These are phyloP conservation scores for Tricholoma sp. DNA, from an alignment of 768 basidiomycete species.

Conservation along the genomic window DNA sequence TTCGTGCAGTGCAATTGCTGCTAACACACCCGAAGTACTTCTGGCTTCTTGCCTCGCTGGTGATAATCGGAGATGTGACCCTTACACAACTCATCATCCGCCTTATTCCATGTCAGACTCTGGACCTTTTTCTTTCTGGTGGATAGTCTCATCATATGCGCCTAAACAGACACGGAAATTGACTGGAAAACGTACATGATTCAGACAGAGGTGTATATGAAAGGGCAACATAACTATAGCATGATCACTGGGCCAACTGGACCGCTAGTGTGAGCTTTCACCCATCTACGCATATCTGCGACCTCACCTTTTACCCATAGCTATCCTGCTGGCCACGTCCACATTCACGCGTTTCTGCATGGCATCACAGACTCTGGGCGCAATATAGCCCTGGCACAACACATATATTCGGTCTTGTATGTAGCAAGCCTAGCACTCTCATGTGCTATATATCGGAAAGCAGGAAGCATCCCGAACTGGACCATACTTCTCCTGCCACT, in stretches of 20 bases:
- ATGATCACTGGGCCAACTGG: conserved; percentile 87
- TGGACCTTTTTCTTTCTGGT: conserved; percentile 4
- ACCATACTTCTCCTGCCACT: conserved; percentile 65
- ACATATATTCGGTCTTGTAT: conserved; percentile 76
- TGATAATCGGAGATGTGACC: conserved; percentile 68
- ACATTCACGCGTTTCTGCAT: conserved; percentile 72
- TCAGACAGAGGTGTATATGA: conserved; percentile 72
- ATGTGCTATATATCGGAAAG: conserved; percentile 62
- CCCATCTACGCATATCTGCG: background rate
- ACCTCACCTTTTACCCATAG: conserved; percentile 33
- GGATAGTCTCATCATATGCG: conserved; percentile 6
- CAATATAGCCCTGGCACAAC: conserved; percentile 63
- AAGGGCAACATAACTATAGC: conserved; percentile 81
- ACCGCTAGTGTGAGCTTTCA: conserved; percentile 70
- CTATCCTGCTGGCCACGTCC: conserved; percentile 92
- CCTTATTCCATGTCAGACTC: conserved; percentile 72
- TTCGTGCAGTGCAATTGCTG: conserved; percentile 26
- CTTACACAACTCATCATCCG: conserved; percentile 78
- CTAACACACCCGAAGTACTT: conserved; percentile 58
- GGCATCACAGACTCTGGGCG: conserved; percentile 54
- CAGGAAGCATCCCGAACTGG: conserved; percentile 67
- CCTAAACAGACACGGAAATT: conserved; percentile 85
- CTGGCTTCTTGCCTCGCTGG: conserved; percentile 57
- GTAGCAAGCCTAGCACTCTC: conserved; percentile 57
- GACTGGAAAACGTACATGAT: conserved; percentile 97